Evolutionary conservation across 805 yeast genomes (phyloP).

Genomic region (Saccharomycopsis selenospora): DNA sequence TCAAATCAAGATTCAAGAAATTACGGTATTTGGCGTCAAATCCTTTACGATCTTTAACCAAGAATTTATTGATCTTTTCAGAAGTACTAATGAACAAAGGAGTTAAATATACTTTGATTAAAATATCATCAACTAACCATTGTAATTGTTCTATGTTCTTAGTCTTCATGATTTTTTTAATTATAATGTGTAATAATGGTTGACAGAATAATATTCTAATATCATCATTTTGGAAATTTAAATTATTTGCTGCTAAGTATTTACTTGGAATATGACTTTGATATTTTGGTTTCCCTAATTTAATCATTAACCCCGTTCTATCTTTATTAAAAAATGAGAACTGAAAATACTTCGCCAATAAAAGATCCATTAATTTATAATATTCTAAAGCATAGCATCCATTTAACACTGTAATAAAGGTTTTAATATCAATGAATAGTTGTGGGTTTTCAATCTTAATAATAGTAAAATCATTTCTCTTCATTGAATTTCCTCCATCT

Average conservation of each 20-base stretch:
- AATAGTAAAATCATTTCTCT: not conserved
- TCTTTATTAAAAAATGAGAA: not conserved
- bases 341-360: not conserved
- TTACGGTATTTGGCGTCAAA: slow-evolving; percentile 12
- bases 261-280: not conserved
- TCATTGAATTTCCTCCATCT: not conserved
- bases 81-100: slow-evolving; percentile 6
- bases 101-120: not conserved
- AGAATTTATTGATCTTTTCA: slow-evolving; percentile 2
- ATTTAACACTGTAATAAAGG: not conserved
- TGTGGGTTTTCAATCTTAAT: not conserved
- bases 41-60: slow-evolving; percentile 7
- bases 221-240: not conserved
- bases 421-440: not conserved
- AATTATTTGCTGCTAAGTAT: not conserved
- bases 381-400: slow-evolving; percentile 4
- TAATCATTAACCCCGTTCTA: not conserved
- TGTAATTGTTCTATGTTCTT: not conserved
- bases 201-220: not conserved
- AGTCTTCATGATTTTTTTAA: not conserved
- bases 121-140: not conserved
- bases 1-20: slow-evolving; percentile 13
- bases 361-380: not conserved
- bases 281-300: not conserved
- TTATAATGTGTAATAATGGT: not conserved